Evolutionary conservation across 1,284 basidiomycete species (phyloP).

Genomic region (Apiotrichum montevideense): DNA sequence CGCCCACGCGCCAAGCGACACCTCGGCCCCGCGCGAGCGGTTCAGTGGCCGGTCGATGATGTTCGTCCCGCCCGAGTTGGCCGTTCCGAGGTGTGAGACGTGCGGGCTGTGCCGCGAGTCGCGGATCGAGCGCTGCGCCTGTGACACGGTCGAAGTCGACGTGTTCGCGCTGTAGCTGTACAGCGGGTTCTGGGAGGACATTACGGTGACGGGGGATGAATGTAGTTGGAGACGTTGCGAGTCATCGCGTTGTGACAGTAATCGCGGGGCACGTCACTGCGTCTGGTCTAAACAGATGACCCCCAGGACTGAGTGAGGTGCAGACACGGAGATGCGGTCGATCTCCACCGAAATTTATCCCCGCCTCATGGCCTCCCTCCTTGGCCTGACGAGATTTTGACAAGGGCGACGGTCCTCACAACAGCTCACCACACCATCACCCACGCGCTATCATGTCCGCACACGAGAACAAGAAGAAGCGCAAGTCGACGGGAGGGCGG

Average conservation of each 20-base stretch:
- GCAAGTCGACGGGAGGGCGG: slow-evolving; percentile 25
- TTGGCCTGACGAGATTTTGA: not conserved
- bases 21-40: slow-evolving; percentile 72
- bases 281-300: not conserved
- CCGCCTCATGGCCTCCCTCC: not conserved
- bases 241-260: not conserved
- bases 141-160: slow-evolving; percentile 10
- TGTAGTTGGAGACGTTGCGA: not conserved
- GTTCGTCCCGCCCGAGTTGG: not conserved
- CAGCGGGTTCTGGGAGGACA: slow-evolving; percentile 2
- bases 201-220: not conserved
- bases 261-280: not conserved
- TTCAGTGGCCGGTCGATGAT: slow-evolving; percentile 78
- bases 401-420: too few species aligned
- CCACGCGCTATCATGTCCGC: slow-evolving; percentile 8
- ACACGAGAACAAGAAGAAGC: slow-evolving; percentile 25
- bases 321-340: too few species aligned
- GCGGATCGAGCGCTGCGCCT: slow-evolving; percentile 6
- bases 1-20: slow-evolving; percentile 71
- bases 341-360: too few species aligned
- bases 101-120: slow-evolving; percentile 9
- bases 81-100: not conserved
- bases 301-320: too few species aligned
- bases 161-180: slow-evolving; percentile 17
- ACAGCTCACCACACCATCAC: not conserved